Conservation (phyloP, 1,284 basidiomycete species). For the Heterobasidion occidentale region DNA sequence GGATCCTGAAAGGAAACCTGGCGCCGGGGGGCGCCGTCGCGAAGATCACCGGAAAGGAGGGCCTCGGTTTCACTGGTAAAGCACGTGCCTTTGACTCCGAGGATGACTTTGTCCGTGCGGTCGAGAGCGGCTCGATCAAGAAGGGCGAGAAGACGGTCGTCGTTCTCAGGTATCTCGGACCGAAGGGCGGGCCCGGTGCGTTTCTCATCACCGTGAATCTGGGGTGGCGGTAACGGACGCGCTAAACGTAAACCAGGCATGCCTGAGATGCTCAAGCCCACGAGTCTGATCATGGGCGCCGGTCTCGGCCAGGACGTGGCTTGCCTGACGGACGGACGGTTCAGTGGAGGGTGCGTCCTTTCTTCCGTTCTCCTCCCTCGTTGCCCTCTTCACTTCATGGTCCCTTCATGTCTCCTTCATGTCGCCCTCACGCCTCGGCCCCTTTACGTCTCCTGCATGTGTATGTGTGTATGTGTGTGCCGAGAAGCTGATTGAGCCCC, state of each 20-base stretch:
- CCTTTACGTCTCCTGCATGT: not conserved
- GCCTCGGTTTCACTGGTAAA: constrained; percentile 76
- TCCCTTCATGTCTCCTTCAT: not conserved
- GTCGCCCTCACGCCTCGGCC: not conserved
- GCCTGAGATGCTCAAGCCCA: constrained; percentile 94
- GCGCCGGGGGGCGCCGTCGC: constrained; percentile 91
- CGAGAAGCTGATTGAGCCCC: not conserved
- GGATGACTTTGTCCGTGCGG: constrained; percentile 73
- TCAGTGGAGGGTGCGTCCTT: constrained; percentile 77
- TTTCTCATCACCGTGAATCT: constrained; percentile 8
- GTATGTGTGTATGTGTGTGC: not conserved
- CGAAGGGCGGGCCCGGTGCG: constrained; percentile 81
- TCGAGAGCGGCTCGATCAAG: constrained; percentile 74
- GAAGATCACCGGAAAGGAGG: constrained; percentile 93
- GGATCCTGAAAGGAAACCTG: constrained; percentile 81
- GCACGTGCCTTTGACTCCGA: constrained; percentile 83
- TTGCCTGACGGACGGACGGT: constrained; percentile 89
- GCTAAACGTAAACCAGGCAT: constrained; percentile 46
- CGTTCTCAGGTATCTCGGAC: constrained; percentile 83
- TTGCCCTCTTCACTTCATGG: constrained; percentile 5
- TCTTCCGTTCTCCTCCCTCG: constrained; percentile 9
- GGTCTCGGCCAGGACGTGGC: constrained; percentile 89
- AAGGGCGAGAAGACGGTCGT: constrained; percentile 89
- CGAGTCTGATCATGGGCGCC: constrained; percentile 87
- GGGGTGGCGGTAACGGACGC: not conserved